Conservation (phyloP, 176 grass and related monocot genomes). For the Lolium rigidum region DNA sequence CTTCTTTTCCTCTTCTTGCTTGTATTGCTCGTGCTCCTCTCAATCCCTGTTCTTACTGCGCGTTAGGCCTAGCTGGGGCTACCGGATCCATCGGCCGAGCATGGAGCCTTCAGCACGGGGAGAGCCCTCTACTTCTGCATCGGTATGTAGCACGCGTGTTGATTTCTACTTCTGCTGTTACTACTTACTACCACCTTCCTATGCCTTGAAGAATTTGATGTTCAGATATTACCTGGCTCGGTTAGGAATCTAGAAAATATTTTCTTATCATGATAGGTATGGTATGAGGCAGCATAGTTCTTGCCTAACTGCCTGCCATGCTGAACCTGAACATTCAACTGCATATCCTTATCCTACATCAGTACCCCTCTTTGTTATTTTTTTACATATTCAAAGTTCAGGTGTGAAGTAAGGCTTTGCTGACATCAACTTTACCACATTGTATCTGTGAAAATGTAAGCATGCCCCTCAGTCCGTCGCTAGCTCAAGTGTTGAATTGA, state of each 20-base stretch:
- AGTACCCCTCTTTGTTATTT: background rate
- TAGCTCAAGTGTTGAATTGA: background rate
- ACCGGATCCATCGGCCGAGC: background rate
- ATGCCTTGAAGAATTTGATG: background rate
- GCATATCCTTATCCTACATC: background rate
- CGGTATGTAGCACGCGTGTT: slow-evolving; percentile 3
- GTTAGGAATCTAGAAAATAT: background rate
- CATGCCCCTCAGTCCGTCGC: background rate
- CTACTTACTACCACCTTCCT: background rate
- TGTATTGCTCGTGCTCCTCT: background rate
- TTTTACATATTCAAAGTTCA: background rate
- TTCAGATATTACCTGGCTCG: background rate
- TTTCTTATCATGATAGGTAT: background rate
- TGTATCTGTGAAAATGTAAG: background rate
- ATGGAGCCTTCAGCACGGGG: slow-evolving; percentile 32
- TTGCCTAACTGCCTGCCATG: background rate
- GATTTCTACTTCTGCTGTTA: background rate
- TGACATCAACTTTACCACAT: slow-evolving; percentile 6
- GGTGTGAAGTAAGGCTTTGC: background rate
- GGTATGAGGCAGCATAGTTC: background rate
- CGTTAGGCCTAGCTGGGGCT: background rate
- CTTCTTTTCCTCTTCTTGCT: background rate
- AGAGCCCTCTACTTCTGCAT: slow-evolving; percentile 5
- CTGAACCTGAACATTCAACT: slow-evolving; percentile 8
- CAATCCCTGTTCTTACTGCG: background rate